Evolutionary conservation across 768 basidiomycete species (phyloP).

Genomic region (Phanerochaete carnosa): DNA sequence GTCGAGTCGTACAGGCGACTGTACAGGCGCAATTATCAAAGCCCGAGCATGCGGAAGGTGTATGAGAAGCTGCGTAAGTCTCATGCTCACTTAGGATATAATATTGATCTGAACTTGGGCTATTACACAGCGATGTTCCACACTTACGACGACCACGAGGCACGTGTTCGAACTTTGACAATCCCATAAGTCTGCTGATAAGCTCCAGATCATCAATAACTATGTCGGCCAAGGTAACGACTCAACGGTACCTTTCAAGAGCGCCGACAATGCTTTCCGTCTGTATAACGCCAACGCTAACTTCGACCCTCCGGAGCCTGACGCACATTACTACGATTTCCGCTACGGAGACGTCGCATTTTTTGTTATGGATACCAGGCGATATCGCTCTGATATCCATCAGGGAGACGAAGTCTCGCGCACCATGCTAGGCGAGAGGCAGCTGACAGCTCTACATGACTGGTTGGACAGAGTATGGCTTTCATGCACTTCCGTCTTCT

Average conservation of each 20-base stretch:
- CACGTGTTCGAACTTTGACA: conserved; percentile 16
- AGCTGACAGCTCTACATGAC: conserved; percentile 54
- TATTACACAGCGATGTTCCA: conserved; percentile 53
- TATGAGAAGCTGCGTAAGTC: conserved; percentile 68
- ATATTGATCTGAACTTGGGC: background rate
- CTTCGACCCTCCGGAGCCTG: conserved; percentile 46
- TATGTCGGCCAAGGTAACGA: conserved; percentile 57
- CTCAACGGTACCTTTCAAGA: conserved; percentile 49
- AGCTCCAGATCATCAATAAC: conserved; percentile 57
- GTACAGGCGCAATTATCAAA: conserved; percentile 66
- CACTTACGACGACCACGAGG: conserved; percentile 75
- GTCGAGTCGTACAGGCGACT: conserved; percentile 58
- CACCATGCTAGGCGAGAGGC: conserved; percentile 70
- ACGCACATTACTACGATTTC: conserved; percentile 57
- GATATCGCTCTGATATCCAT: conserved; percentile 46
- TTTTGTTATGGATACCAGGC: conserved; percentile 75
- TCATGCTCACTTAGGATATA: background rate
- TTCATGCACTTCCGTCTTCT: background rate
- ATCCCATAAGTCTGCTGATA: background rate
- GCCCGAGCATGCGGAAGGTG: conserved; percentile 60
- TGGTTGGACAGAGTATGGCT: conserved; percentile 56
- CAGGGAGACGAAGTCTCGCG: conserved; percentile 34
- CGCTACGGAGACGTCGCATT: conserved; percentile 66
- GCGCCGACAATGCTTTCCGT: conserved; percentile 54
- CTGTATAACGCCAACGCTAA: conserved; percentile 65